phyloP scores from a whole-genome alignment of 495 filamentous ascomycete species.

The Aspergillus leporis region DNA sequence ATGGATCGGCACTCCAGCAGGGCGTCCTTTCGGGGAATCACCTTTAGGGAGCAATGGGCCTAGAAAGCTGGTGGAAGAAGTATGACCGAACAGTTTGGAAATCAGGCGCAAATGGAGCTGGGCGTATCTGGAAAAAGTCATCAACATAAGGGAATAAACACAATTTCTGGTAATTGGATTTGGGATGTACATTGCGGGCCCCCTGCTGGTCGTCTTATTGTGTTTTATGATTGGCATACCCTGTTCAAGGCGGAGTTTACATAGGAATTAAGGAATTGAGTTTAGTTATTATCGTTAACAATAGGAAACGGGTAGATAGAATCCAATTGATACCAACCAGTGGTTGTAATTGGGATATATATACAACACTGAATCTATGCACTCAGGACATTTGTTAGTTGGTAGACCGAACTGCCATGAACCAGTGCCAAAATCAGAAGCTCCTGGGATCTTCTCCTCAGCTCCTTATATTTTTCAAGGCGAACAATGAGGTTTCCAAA shows the following conservation, averaged over 20 bases:
- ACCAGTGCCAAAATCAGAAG: no score
- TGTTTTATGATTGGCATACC: background rate
- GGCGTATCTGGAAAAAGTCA: slow-evolving; percentile 29
- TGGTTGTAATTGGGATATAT: no score
- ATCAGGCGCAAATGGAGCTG: slow-evolving; percentile 18
- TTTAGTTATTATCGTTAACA: background rate
- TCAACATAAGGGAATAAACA: background rate
- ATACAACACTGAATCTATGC: no score
- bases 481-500: no score
- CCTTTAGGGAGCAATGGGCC: slow-evolving; percentile 12
- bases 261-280: background rate
- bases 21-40: slow-evolving; percentile 56
- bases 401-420: no score
- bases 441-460: no score
- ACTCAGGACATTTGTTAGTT: no score
- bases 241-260: background rate
- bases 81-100: slow-evolving; percentile 24
- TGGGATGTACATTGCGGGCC: background rate
- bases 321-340: background rate
- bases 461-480: no score
- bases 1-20: slow-evolving; percentile 71
- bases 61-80: slow-evolving; percentile 50
- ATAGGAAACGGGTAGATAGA: background rate
- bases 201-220: background rate
- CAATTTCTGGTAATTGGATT: slow-evolving; percentile 2